Percentiles rank a stretch among this genome's conserved stretches.
phyloP scores from a whole-genome alignment of 345 rosid species.

The Euphorbia peplus region DNA sequence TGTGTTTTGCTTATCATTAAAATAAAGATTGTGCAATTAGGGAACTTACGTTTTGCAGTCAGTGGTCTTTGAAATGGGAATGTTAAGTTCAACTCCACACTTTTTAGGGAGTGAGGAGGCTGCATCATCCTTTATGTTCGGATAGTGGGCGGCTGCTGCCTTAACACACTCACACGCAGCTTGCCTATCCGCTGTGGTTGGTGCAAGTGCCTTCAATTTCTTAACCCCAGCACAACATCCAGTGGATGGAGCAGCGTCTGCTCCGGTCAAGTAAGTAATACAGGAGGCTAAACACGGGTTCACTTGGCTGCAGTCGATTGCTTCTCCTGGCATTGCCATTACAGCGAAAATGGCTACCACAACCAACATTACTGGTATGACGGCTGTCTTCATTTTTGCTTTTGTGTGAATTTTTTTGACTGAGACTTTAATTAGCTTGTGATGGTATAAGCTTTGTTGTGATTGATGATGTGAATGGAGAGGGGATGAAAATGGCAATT shows the following conservation, averaged over 20 bases:
- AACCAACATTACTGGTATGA: neutral
- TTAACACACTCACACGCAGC: constrained; percentile 11
- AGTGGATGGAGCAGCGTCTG: neutral
- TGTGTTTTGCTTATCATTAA: neutral
- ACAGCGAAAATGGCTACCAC: neutral
- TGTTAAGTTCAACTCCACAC: neutral
- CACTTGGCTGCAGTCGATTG: constrained; percentile 1
- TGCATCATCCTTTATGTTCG: neutral
- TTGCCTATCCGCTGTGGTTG: constrained; percentile 9
- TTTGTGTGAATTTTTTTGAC: neutral
- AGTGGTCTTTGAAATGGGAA: constrained; percentile 12
- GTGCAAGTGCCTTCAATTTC: constrained; percentile 11
- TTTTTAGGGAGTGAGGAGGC: constrained; percentile 17
- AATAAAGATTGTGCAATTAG: neutral
- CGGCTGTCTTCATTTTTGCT: neutral
- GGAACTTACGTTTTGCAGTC: constrained; percentile 8
- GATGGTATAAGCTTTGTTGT: neutral
- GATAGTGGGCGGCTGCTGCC: neutral
- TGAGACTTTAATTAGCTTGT: neutral
- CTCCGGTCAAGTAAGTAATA: neutral
- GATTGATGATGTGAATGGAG: neutral
- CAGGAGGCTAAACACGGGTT: neutral
- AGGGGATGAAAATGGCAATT: neutral
- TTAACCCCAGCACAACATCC: constrained; percentile 14
- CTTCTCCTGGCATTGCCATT: constrained; percentile 2